Evolutionary conservation across 1,284 basidiomycete species (phyloP).

Genomic region (Bjerkandera adusta): DNA sequence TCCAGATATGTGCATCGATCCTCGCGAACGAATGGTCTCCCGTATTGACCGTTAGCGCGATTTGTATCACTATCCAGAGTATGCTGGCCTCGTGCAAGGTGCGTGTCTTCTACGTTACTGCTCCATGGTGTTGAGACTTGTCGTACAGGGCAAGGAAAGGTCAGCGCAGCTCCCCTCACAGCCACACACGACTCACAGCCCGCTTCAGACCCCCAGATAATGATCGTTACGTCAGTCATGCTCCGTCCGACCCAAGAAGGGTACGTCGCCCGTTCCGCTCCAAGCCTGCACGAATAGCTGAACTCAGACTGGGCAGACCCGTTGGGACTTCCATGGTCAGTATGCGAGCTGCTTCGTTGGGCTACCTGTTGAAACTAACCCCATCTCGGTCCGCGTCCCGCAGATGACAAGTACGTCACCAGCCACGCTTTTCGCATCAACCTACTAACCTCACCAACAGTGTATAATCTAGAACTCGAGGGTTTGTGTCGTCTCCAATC

Average conservation of each 20-base stretch:
- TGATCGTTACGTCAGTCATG: conserved; percentile 72
- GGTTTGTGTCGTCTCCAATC: too few species aligned
- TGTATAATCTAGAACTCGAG: too few species aligned
- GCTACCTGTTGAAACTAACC: too few species aligned
- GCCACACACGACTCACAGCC: conserved; percentile 6
- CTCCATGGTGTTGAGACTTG: neutral
- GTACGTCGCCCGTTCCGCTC: conserved; percentile 34
- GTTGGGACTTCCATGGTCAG: conserved; percentile 74
- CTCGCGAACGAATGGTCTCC: conserved; percentile 86
- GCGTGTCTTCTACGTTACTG: conserved; percentile 11
- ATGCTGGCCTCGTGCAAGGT: conserved; percentile 89
- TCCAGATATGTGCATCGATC: conserved; percentile 81
- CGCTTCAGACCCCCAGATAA: conserved; percentile 67
- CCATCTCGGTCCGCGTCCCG: too few species aligned
- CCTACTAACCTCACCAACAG: too few species aligned
- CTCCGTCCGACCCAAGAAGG: conserved; percentile 89
- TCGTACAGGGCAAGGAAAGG: conserved; percentile 68
- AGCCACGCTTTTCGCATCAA: too few species aligned
- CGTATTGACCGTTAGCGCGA: conserved; percentile 72
- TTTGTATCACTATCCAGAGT: conserved; percentile 82
- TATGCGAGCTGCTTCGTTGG: too few species aligned
- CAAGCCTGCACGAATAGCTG: conserved; percentile 11
- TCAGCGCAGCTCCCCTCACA: conserved; percentile 30
- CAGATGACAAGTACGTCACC: too few species aligned
- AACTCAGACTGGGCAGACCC: conserved; percentile 43